Percentiles rank a stretch among this genome's conserved stretches.
Conservation (phyloP, 441 rosid species). For the Metrosideros polymorpha region DNA sequence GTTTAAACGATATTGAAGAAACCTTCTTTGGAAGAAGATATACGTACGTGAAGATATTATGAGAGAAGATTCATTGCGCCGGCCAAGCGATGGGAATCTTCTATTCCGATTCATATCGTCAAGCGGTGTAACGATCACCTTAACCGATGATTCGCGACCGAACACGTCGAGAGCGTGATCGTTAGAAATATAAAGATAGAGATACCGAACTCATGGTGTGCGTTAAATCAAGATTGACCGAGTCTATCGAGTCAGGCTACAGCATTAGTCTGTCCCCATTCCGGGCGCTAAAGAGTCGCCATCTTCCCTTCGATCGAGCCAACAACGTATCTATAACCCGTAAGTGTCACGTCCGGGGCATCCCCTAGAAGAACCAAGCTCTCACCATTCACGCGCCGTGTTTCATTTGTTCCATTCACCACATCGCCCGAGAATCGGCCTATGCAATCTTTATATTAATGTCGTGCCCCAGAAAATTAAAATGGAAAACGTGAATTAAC, state of each 20-base stretch:
- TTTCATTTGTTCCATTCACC: neutral
- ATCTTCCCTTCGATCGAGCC: no score
- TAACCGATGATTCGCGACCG: no score
- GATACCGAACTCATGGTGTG: no score
- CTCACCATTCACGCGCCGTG: neutral
- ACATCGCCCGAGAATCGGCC: neutral
- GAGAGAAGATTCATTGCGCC: neutral
- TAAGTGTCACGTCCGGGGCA: neutral
- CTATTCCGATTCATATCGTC: no score
- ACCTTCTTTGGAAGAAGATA: neutral
- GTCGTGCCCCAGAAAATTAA: neutral
- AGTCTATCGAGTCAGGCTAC: no score
- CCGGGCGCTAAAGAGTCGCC: no score
- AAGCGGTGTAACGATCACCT: no score
- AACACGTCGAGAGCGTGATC: no score
- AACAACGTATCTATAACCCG: neutral
- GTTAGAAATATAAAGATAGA: no score
- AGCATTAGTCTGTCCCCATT: no score
- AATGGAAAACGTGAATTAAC: neutral
- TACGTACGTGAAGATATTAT: neutral
- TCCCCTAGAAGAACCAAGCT: neutral
- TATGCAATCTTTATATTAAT: neutral
- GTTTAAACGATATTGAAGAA: neutral
- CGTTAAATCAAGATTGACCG: no score
- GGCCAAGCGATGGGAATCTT: neutral